Conservation (phyloP, 768 basidiomycete genomes). For the Trametes coccinea region DNA sequence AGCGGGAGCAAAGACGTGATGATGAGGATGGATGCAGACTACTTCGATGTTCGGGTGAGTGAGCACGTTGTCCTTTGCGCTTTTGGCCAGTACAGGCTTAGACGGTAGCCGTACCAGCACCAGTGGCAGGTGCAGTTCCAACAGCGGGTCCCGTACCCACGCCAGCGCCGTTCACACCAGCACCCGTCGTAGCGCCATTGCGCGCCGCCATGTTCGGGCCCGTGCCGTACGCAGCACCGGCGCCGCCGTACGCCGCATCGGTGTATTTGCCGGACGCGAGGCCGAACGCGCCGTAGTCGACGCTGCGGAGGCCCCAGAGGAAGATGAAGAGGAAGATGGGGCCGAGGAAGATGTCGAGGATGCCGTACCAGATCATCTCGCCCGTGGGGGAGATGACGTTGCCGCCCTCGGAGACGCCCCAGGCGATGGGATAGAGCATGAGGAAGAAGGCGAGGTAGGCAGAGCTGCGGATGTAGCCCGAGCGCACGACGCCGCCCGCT, state of each 20-base stretch:
- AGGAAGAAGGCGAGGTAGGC: slow-evolving; percentile 52
- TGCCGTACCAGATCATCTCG: slow-evolving; percentile 60
- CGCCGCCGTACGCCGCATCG: slow-evolving; percentile 23
- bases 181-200: neutral
- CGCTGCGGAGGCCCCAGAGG: slow-evolving; percentile 25
- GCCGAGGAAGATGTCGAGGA: slow-evolving; percentile 44
- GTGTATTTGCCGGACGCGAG: slow-evolving; percentile 33
- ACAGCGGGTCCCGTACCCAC: neutral
- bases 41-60: neutral
- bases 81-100: neutral
- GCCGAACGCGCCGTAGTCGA: slow-evolving; percentile 34
- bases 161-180: neutral
- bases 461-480: slow-evolving; percentile 36
- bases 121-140: neutral
- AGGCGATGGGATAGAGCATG: slow-evolving; percentile 57
- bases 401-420: slow-evolving; percentile 56
- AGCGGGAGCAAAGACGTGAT: too few relatives aligned
- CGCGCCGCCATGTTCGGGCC: slow-evolving; percentile 10
- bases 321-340: slow-evolving; percentile 40
- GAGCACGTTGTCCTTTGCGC: too few relatives aligned
- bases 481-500: slow-evolving; percentile 26
- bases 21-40: too few relatives aligned
- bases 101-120: neutral
- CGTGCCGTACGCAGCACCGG: slow-evolving; percentile 12
- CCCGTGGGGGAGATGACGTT: slow-evolving; percentile 49